Conservation (phyloP, 176 grass and related monocot species). For the Cymbopogon citratus region DNA sequence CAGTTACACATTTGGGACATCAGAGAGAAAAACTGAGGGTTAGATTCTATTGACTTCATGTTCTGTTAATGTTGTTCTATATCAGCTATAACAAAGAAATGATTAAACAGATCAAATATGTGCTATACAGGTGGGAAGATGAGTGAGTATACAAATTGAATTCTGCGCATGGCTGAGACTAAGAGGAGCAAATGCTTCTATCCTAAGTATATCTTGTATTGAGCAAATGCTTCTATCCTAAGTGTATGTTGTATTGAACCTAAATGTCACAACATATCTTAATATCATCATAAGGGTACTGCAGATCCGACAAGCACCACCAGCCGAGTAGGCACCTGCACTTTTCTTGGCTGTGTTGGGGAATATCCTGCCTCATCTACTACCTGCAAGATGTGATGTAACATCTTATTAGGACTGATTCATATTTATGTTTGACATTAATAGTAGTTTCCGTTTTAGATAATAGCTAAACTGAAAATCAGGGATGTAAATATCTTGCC, state of each 20-base stretch:
- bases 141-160: conserved; percentile 29
- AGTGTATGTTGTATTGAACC: conserved; percentile 7
- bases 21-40: background rate
- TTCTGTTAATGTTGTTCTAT: conserved; percentile 1
- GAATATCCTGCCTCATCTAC: conserved; percentile 4
- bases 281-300: background rate
- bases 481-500: background rate
- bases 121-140: conserved; percentile 21
- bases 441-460: background rate
- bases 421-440: background rate
- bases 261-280: conserved; percentile 23
- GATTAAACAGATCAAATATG: background rate
- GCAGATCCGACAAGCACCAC: background rate
- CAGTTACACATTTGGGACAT: background rate
- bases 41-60: background rate
- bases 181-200: conserved; percentile 21
- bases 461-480: background rate
- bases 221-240: background rate
- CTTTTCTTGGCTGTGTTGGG: background rate
- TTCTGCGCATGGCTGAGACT: conserved; percentile 9
- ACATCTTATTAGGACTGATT: background rate
- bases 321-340: background rate
- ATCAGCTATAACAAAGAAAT: conserved; percentile 19
- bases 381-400: conserved; percentile 28
- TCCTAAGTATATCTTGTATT: conserved; percentile 29